phyloP scores from a whole-genome alignment of 139 green algal genomes.

The Picochlorum costavermella region DNA sequence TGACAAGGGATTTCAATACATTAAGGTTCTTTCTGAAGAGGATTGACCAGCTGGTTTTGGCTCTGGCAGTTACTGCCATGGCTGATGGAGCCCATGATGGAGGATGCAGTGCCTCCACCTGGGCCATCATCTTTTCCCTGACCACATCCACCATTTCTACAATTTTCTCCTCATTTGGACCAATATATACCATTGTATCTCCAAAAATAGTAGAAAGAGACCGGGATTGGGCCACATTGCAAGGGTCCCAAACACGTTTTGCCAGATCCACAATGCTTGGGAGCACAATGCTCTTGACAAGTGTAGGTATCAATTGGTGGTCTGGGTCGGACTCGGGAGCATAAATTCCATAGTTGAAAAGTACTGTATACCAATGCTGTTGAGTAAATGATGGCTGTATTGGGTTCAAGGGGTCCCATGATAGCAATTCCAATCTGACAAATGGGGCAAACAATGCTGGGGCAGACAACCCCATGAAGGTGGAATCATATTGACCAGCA shows the following conservation, averaged over 20 bases:
- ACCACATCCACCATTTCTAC: background rate
- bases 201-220: constrained; percentile 40
- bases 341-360: constrained; percentile 14
- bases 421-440: constrained; percentile 82
- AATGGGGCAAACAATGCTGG: constrained; percentile 88
- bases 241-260: constrained; percentile 54
- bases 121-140: background rate
- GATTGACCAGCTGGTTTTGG: background rate
- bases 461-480: constrained; percentile 62
- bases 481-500: constrained; percentile 57
- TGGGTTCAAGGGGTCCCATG: constrained; percentile 73
- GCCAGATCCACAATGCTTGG: constrained; percentile 48
- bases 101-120: background rate
- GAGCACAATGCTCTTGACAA: constrained; percentile 71
- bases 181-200: constrained; percentile 66
- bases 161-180: constrained; percentile 17
- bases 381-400: background rate
- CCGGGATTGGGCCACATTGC: constrained; percentile 35
- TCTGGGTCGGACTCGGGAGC: constrained; percentile 48
- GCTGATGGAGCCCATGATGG: background rate
- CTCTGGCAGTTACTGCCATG: background rate
- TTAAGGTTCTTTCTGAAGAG: no score
- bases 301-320: constrained; percentile 61
- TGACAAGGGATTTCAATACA: no score
- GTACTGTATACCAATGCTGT: constrained; percentile 32